These are phyloP conservation scores for Lentinula sp. DNA, from an alignment of 768 basidiomycete genomes.

Conservation along the genomic window DNA sequence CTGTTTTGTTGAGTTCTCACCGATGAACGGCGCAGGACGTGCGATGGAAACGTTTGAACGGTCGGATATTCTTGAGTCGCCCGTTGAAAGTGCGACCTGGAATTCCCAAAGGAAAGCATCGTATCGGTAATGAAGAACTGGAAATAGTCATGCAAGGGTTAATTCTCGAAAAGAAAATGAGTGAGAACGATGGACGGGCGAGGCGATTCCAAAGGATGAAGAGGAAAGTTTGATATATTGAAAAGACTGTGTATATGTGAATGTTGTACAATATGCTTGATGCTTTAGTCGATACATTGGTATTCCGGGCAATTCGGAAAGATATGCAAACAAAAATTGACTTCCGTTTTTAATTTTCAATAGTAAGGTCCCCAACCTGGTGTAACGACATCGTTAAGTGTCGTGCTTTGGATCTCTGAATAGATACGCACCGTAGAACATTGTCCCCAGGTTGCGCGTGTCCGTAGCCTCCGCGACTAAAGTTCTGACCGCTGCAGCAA, in stretches of 20 bases:
- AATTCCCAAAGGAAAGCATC: not conserved
- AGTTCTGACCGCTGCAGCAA: conserved; percentile 91
- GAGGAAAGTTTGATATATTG: not conserved
- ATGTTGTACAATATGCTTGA: not conserved
- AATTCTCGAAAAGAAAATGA: not conserved
- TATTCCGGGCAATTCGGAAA: not conserved
- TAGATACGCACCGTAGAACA: conserved; percentile 57
- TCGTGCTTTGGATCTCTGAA: not conserved
- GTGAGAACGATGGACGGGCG: not conserved
- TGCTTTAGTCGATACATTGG: not conserved
- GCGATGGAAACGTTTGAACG: not conserved
- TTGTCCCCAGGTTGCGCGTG: conserved; percentile 63
- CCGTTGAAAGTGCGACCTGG: not conserved
- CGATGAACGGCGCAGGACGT: not conserved
- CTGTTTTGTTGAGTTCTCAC: not conserved
- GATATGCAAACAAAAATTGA: not conserved
- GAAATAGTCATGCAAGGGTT: not conserved
- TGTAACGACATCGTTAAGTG: not conserved
- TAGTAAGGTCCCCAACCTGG: conserved; percentile 27
- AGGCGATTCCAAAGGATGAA: not conserved
- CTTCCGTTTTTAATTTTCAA: not conserved
- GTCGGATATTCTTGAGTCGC: not conserved
- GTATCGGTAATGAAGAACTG: too few species aligned
- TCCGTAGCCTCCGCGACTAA: conserved; percentile 88
- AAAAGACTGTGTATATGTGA: not conserved